Conservation (phyloP, 2,329 filamentous ascomycete genomes). For the Teratosphaeria gauchensis region DNA sequence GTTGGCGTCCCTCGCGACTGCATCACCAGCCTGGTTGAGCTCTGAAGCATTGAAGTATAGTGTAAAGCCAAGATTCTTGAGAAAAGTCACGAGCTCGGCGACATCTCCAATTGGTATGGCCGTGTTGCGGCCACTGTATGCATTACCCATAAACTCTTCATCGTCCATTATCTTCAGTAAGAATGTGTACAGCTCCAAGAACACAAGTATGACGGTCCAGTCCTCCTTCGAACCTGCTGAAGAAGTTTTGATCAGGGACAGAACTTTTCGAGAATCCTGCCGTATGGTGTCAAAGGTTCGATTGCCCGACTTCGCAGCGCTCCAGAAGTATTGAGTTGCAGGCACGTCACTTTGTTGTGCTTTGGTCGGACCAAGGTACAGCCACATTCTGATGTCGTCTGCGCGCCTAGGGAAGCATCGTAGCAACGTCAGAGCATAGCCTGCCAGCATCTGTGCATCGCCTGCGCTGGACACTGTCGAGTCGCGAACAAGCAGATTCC, state of each 20-base stretch:
- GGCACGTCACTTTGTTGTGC: slow-evolving; percentile 50
- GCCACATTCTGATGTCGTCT: slow-evolving; percentile 89
- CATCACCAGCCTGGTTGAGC: slow-evolving; percentile 10
- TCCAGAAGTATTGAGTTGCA: slow-evolving; percentile 79
- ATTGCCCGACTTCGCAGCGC: slow-evolving; percentile 47
- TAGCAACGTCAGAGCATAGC: slow-evolving; percentile 76
- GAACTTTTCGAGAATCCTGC: slow-evolving; percentile 47
- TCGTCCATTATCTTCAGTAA: slow-evolving; percentile 89
- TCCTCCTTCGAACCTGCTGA: slow-evolving; percentile 41
- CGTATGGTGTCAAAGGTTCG: slow-evolving; percentile 48
- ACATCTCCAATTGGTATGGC: slow-evolving; percentile 64
- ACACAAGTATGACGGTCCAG: slow-evolving; percentile 82
- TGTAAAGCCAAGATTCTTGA: slow-evolving; percentile 85
- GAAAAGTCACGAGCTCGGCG: slow-evolving; percentile 64
- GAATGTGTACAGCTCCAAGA: slow-evolving; percentile 90
- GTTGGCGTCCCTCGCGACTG: slow-evolving; percentile 8
- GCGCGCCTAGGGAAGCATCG: slow-evolving; percentile 71
- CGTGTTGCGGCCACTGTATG: slow-evolving; percentile 42
- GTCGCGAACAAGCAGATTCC: slow-evolving; percentile 27
- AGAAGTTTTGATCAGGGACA: slow-evolving; percentile 43
- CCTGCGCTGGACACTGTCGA: slow-evolving; percentile 31
- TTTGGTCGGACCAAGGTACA: slow-evolving; percentile 57
- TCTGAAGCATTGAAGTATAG: slow-evolving; percentile 76
- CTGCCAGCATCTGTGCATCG: slow-evolving; percentile 66
- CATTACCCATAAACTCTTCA: slow-evolving; percentile 64